Evolutionary conservation across 169 alveolate species (phyloP).

Genomic region (Babesia ovis): DNA sequence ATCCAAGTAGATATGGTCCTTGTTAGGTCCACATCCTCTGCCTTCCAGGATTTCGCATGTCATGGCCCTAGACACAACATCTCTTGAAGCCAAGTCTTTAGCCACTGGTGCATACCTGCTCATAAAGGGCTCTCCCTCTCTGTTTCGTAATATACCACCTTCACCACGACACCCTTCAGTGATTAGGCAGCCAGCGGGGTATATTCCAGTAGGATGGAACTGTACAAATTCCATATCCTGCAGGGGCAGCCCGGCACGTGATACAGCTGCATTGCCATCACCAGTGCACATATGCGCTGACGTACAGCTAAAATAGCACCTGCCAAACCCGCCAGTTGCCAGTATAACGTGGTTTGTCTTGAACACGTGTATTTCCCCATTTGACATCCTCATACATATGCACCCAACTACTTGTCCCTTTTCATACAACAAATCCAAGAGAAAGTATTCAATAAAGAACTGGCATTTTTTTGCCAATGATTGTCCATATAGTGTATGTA

Average conservation of each 20-base stretch:
- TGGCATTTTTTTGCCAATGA: conserved; percentile 89
- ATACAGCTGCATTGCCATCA: conserved; percentile 90
- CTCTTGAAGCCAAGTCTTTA: conserved; percentile 96
- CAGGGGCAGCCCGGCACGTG: conserved; percentile 93
- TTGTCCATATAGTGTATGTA: conserved; percentile 95
- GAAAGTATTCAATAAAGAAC: conserved; percentile 96
- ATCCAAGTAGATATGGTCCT: conserved; percentile 93
- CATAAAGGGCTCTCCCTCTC: conserved; percentile 95
- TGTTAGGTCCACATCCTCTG: conserved; percentile 93
- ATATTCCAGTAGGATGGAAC: conserved; percentile 97
- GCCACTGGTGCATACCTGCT: conserved; percentile 94
- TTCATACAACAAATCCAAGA: conserved; percentile 92
- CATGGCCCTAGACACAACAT: conserved; percentile 97
- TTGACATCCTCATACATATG: conserved; percentile 92
- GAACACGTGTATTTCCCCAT: conserved; percentile 95
- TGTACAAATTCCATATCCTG: conserved; percentile 97
- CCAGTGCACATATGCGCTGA: conserved; percentile 99
- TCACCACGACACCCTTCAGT: conserved; percentile 99
- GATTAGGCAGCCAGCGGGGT: conserved; percentile 95
- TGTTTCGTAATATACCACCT: conserved; percentile 97
- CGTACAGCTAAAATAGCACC: conserved; percentile 96
- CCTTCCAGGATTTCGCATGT: conserved; percentile 95
- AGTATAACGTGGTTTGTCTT: conserved; percentile 91
- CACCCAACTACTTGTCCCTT: conserved; percentile 91
- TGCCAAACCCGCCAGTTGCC: conserved; percentile 98